Base-by-base conservation (phyloP, 192 early-diverging fungal species). In the Pilobolus umbonatus region DNA sequence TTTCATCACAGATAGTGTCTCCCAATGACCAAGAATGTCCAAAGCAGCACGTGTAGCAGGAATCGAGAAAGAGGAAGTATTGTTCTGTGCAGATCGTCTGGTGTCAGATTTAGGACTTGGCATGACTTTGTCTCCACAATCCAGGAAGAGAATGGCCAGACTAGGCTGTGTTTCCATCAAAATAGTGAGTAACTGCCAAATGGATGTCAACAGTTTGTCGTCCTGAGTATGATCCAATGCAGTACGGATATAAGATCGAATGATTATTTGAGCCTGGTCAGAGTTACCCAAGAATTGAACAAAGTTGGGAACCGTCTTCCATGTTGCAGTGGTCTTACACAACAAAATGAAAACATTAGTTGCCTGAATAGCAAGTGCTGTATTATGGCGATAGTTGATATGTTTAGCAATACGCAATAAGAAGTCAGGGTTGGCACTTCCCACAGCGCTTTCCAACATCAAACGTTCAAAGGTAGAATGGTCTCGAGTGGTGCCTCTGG, bases 181-280 rank as follows among this genome's bases (percentile, higher is more conserved):
- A 34, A 73, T 54, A 22, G 73, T 72, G 39, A 82, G 67, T 10
- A 82, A 67, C 31, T 70, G 69, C 72, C 77, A 76, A 11, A 78
- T 72, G 2, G 75, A 68, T 26, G 67, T 51, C 5, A 69, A 26
- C 1, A 69, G 11, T 14, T 17, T 11, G 26, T 69, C 67, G 4
- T 36, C 34, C 34, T 63, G 60, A 51, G 25, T 24, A 28, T 39
- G 35, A 30, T 63, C 61, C 21, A 53, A 60, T 10, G 67, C 61
- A 8, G 60, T 22, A 15, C 36, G 45, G 2, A 69, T n/a, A 19
- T 60, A 69, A 22, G 40, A 31, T 22, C 45, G 48, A 25, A 69
- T 55, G 21, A 76, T 46, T 1, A 65, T 50, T 28, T 73, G 73
- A 6, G 73, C 68, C 50, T 79, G 75, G 14, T 64, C 57, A 7